Percentiles rank a stretch among this genome's conserved stretches.
These are phyloP conservation scores for Colletotrichum sp. DNA, from an alignment of 2,329 filamentous ascomycete genomes.

Conservation along the genomic window DNA sequence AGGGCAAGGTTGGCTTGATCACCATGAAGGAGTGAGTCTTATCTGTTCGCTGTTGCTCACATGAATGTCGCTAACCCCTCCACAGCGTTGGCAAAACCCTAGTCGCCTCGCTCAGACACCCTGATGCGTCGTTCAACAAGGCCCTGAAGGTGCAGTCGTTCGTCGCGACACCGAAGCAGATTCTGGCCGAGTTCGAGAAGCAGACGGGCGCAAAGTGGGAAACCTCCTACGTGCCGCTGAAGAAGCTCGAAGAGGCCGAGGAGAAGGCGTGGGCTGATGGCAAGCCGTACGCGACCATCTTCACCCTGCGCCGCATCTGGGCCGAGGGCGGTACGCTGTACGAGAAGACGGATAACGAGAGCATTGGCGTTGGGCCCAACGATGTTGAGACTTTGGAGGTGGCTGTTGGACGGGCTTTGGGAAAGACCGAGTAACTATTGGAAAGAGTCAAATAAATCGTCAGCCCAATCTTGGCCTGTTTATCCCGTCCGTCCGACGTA, in stretches of 20 bases:
- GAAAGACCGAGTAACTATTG: background rate
- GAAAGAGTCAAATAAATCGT: background rate
- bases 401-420: constrained; percentile 21
- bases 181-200: constrained; percentile 70
- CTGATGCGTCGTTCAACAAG: constrained; percentile 56
- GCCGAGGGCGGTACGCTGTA: constrained; percentile 75
- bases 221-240: constrained; percentile 56
- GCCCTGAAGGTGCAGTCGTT: constrained; percentile 75
- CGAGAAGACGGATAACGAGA: constrained; percentile 68
- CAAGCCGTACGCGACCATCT: constrained; percentile 54
- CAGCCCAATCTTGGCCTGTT: background rate
- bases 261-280: constrained; percentile 61
- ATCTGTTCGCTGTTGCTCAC: too few species aligned
- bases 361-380: constrained; percentile 54
- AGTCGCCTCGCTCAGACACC: constrained; percentile 64
- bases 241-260: constrained; percentile 61
- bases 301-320: constrained; percentile 75
- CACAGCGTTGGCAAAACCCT: constrained; percentile 69
- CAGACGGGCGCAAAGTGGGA: constrained; percentile 66
- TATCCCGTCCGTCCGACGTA: background rate
- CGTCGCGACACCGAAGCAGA: constrained; percentile 65
- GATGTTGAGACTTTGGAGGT: constrained; percentile 56
- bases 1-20: constrained; percentile 69
- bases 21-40: constrained; percentile 71
- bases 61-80: background rate